Evolutionary conservation across 805 yeast species (phyloP).

Genomic region (Metschnikowia henanensis): DNA sequence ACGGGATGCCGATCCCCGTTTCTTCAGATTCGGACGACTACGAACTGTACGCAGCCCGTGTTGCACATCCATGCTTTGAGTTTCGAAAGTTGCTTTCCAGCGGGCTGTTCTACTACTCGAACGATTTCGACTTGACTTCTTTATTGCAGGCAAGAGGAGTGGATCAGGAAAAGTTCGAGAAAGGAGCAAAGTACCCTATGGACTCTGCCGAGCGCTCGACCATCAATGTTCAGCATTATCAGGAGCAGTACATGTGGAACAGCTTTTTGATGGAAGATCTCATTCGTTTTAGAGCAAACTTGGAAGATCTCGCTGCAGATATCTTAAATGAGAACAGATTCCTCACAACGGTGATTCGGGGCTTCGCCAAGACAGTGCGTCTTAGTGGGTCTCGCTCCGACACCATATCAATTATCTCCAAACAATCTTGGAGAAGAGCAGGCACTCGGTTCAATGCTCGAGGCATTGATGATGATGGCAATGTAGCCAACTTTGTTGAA

Average conservation of each 20-base stretch:
- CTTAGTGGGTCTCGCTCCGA: constrained; percentile 38
- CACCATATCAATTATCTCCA: constrained; percentile 75
- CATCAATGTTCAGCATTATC: constrained; percentile 45
- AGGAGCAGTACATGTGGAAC: constrained; percentile 96
- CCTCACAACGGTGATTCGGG: constrained; percentile 89
- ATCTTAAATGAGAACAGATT: constrained; percentile 75
- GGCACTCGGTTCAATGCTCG: constrained; percentile 24
- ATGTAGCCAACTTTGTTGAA: constrained; percentile 24
- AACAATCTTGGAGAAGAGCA: constrained; percentile 81
- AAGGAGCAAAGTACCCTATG: constrained; percentile 2
- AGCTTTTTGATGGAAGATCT: constrained; percentile 85
- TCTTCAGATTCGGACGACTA: constrained; percentile 33
- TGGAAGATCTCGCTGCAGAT: constrained; percentile 58
- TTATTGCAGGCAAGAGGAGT: constrained; percentile 76
- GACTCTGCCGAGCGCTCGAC: constrained; percentile 5
- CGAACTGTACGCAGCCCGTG: constrained; percentile 22
- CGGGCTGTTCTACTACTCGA: constrained; percentile 91
- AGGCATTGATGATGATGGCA: constrained; percentile 22
- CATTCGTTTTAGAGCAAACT: constrained; percentile 66
- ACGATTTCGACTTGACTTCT: constrained; percentile 91
- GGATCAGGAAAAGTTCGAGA: constrained; percentile 24
- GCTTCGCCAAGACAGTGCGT: constrained; percentile 81
- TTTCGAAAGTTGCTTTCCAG: constrained; percentile 73
- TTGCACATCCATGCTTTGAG: constrained; percentile 77
- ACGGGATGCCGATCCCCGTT: constrained; percentile 60